Percentiles rank a stretch among this genome's conserved stretches.
Conservation (phyloP, 2,329 filamentous ascomycete genomes). For the Xylaria sp. region DNA sequence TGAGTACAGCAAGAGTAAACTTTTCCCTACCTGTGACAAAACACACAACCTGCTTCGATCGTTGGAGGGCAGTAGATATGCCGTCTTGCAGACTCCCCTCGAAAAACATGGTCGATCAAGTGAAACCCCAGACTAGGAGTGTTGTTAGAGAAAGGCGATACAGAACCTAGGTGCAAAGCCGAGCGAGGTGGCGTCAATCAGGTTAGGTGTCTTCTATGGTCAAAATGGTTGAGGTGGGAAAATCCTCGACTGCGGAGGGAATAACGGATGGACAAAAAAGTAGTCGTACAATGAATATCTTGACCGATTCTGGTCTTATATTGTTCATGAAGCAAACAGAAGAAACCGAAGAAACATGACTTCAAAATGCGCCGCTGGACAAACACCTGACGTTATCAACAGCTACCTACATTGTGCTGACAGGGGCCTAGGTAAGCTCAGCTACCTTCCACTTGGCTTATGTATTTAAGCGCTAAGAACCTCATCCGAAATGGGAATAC, state of each 20-base stretch:
- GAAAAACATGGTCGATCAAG: constrained; percentile 77
- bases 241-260: background rate
- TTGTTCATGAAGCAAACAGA: background rate
- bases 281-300: background rate
- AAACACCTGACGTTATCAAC: background rate
- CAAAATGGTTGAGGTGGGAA: background rate
- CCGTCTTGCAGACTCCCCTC: constrained; percentile 82
- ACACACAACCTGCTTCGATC: constrained; percentile 83
- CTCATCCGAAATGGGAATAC: background rate
- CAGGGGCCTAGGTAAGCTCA: background rate
- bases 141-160: background rate
- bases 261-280: background rate
- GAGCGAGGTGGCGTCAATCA: constrained; percentile 1
- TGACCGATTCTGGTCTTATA: background rate
- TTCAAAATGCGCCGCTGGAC: too few species aligned
- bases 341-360: background rate
- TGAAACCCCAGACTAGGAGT: constrained; percentile 19
- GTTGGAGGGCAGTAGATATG: constrained; percentile 77
- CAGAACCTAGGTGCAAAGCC: background rate
- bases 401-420: background rate
- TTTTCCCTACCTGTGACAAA: constrained; percentile 77
- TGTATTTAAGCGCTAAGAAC: background rate
- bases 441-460: background rate
- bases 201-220: constrained; percentile 24
- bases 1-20: too few species aligned